These are phyloP conservation scores for Linderina pennispora DNA, from an alignment of 192 early-diverging fungal species.

Conservation along the genomic window DNA sequence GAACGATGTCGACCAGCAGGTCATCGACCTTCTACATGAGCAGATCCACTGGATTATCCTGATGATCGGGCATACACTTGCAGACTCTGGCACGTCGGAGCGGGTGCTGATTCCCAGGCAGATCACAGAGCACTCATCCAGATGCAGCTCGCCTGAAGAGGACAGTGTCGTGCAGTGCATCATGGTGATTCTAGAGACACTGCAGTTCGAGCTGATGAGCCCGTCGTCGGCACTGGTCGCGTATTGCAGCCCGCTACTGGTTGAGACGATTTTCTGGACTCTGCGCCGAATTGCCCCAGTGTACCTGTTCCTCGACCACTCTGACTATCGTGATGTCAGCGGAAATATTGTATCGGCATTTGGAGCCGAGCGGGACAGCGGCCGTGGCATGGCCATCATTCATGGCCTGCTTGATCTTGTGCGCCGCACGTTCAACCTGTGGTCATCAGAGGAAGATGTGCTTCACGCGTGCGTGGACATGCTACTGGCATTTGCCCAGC, in stretches of 20 bases:
- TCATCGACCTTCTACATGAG: conserved; percentile 39
- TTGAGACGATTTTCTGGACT: conserved; percentile 41
- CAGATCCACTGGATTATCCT: conserved; percentile 42
- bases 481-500: conserved; percentile 28
- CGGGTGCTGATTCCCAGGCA: conserved; percentile 35
- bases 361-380: conserved; percentile 18
- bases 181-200: conserved; percentile 24
- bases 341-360: conserved; percentile 22
- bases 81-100: conserved; percentile 37
- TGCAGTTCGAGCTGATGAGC: conserved; percentile 34
- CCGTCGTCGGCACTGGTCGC: conserved; percentile 13
- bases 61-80: conserved; percentile 33
- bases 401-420: conserved; percentile 23
- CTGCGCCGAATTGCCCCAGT: conserved; percentile 37
- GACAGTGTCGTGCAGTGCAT: conserved; percentile 31
- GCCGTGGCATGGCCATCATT: conserved; percentile 17
- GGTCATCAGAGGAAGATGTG: conserved; percentile 38
- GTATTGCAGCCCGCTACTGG: conserved; percentile 34
- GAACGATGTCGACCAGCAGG: conserved; percentile 10
- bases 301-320: conserved; percentile 26
- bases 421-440: conserved; percentile 28
- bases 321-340: conserved; percentile 27
- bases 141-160: conserved; percentile 8
- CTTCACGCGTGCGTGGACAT: conserved; percentile 37
- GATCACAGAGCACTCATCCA: conserved; percentile 17